Evolutionary conservation across 345 rosid genomes (phyloP).

Genomic region (Murraya koenigii): DNA sequence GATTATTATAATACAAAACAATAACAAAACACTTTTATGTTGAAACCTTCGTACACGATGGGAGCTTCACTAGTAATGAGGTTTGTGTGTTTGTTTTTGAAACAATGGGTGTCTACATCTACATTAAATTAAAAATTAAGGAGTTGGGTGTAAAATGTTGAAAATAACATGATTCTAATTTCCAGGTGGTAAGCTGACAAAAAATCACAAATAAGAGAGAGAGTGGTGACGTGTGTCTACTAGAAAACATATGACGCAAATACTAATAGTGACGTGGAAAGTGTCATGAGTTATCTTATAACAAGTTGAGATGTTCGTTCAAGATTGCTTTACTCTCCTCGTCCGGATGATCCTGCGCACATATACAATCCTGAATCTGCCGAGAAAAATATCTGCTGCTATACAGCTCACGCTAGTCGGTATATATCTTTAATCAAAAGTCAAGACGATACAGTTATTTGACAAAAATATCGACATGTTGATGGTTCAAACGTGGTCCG

Average conservation of each 20-base stretch:
- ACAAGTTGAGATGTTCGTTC: not conserved
- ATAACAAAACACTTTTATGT: too few relatives aligned
- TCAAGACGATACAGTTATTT: not conserved
- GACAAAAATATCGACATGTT: not conserved
- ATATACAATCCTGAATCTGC: not conserved
- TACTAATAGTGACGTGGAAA: conserved; percentile 9
- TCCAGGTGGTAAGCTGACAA: not conserved
- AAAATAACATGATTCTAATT: not conserved
- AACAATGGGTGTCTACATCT: not conserved
- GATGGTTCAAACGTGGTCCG: not conserved
- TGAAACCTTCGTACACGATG: too few relatives aligned
- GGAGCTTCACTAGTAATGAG: too few relatives aligned
- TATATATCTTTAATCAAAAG: not conserved
- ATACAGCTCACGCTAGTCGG: not conserved
- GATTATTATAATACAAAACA: too few relatives aligned
- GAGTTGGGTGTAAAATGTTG: not conserved
- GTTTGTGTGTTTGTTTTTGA: not conserved
- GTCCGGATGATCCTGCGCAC: not conserved
- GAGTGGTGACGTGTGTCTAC: not conserved
- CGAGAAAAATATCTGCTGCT: not conserved
- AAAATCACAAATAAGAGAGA: not conserved
- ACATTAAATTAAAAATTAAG: not conserved
- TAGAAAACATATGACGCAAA: not conserved
- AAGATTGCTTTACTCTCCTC: not conserved
- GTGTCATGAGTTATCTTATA: not conserved